These are phyloP conservation scores for Sarocladiaceae sp. DNA, from an alignment of 2,329 filamentous ascomycete genomes.

Conservation along the genomic window DNA sequence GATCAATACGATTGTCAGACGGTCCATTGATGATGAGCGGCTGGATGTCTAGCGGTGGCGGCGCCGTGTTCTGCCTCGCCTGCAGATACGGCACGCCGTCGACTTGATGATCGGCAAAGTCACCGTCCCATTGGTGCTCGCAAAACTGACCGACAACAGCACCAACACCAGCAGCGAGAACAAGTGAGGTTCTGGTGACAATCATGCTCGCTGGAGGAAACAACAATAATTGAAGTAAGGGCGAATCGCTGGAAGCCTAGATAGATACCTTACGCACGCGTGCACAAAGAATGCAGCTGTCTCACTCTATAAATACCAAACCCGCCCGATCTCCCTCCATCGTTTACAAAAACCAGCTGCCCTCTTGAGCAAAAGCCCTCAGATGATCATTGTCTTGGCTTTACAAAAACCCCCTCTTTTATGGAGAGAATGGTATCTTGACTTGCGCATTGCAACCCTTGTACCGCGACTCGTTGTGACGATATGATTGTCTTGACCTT, in stretches of 20 bases:
- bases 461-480: background rate
- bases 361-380: background rate
- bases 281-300: no score
- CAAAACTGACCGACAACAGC: conserved; percentile 19
- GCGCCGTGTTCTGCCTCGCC: conserved; percentile 15
- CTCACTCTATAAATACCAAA: no score
- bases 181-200: conserved; percentile 14
- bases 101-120: conserved; percentile 18
- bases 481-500: background rate
- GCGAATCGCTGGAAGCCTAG: no score
- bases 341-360: background rate
- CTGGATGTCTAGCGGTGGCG: conserved; percentile 23
- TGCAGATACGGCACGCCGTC: conserved; percentile 17
- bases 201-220: conserved; percentile 8
- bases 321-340: background rate
- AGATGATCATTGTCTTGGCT: background rate
- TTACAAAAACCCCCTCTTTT: background rate
- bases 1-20: conserved; percentile 22
- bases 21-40: conserved; percentile 25
- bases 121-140: conserved; percentile 24
- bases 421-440: background rate
- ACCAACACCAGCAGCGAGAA: conserved; percentile 10
- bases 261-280: no score
- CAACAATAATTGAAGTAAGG: no score
- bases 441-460: no score